Evolutionary conservation across 179 eudicot genomes (phyloP).

Genomic region (Vitellaria paradoxa): DNA sequence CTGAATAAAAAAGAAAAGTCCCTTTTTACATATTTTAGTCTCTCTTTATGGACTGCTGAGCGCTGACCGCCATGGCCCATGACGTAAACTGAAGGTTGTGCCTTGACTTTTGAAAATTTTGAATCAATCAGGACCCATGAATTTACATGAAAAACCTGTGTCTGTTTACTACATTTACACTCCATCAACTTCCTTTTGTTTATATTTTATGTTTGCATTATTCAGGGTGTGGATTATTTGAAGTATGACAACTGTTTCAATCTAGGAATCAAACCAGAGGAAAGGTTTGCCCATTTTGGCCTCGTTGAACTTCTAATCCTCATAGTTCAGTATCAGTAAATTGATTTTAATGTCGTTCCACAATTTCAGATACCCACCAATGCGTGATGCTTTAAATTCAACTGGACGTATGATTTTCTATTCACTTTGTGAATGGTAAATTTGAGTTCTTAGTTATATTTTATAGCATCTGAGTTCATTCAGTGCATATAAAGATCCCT

Average conservation of each 20-base stretch:
- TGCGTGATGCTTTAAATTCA: conserved; percentile 88
- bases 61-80: neutral
- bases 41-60: neutral
- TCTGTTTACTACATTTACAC: neutral
- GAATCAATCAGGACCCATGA: neutral
- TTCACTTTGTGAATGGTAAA: conserved; percentile 95
- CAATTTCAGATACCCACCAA: conserved; percentile 87
- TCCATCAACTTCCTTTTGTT: neutral
- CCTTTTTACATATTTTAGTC: too few relatives aligned
- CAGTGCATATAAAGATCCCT: neutral
- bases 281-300: conserved; percentile 46
- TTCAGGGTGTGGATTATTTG: conserved; percentile 92
- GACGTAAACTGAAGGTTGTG: neutral
- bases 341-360: conserved; percentile 6
- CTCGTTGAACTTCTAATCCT: neutral
- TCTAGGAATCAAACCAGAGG: conserved; percentile 69
- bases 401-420: conserved; percentile 81
- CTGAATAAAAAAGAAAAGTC: too few relatives aligned
- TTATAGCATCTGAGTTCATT: conserved; percentile 3
- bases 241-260: conserved; percentile 98
- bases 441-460: neutral
- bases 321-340: neutral
- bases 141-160: neutral
- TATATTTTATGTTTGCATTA: conserved; percentile 12
- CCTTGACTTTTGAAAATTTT: too few relatives aligned